Conservation (phyloP, 1,284 basidiomycete genomes). For the Puccinia hordei region DNA sequence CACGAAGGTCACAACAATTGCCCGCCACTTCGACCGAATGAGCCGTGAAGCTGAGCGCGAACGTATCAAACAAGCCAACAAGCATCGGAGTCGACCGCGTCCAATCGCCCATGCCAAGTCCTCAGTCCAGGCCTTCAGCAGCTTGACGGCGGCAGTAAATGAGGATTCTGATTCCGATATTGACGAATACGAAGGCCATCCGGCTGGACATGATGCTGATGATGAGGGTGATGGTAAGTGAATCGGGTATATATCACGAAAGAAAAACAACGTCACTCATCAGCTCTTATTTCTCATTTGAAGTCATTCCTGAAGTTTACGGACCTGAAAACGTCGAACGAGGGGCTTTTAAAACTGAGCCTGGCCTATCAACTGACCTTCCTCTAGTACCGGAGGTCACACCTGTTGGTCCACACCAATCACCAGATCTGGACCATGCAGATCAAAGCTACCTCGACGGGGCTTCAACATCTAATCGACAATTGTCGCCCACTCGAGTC, state of each 20-base stretch:
- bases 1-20: slow-evolving; percentile 63
- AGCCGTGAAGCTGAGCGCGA: slow-evolving; percentile 64
- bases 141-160: slow-evolving; percentile 85
- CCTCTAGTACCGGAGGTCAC: slow-evolving; percentile 11
- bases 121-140: slow-evolving; percentile 85
- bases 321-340: slow-evolving; percentile 24
- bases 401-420: slow-evolving; percentile 22
- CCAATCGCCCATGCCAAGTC: slow-evolving; percentile 87
- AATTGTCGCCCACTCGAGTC: slow-evolving; percentile 16
- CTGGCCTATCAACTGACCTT: slow-evolving; percentile 19
- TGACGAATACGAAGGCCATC: slow-evolving; percentile 48
- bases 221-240: slow-evolving; percentile 50
- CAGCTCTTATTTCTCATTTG: background rate
- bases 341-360: slow-evolving; percentile 4
- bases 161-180: slow-evolving; percentile 69
- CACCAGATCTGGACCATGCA: slow-evolving; percentile 35
- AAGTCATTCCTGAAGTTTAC: slow-evolving; percentile 49
- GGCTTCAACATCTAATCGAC: slow-evolving; percentile 52
- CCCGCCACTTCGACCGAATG: slow-evolving; percentile 63
- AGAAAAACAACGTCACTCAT: background rate
- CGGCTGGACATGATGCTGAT: slow-evolving; percentile 51
- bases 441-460: slow-evolving; percentile 26
- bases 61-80: slow-evolving; percentile 61
- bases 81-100: slow-evolving; percentile 79
- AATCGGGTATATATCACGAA: background rate